These are phyloP conservation scores for Sphagnum tenellum DNA, from an alignment of 225 moss, liverwort and hornwort species.

Conservation along the genomic window DNA sequence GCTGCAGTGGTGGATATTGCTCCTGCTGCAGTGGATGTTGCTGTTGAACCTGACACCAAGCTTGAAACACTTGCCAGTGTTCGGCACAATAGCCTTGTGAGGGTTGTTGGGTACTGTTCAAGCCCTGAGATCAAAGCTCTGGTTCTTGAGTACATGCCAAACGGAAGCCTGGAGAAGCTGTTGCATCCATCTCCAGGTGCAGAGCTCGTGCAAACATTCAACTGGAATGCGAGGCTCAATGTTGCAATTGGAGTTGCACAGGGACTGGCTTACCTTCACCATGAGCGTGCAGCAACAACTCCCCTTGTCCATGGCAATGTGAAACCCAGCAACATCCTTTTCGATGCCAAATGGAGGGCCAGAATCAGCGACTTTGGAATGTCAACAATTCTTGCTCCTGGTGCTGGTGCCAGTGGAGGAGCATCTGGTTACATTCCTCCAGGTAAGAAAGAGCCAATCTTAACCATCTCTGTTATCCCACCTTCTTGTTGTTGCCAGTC, in stretches of 20 bases:
- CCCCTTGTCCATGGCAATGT: constrained; percentile 14
- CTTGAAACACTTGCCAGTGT: constrained; percentile 9
- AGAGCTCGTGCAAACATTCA: neutral
- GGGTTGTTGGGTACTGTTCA: constrained; percentile 9
- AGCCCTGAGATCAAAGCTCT: constrained; percentile 6
- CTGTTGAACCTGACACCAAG: neutral
- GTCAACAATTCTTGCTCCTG: constrained; percentile 5
- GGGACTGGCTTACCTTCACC: constrained; percentile 15
- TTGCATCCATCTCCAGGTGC: neutral
- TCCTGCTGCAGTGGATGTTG: too few relatives aligned
- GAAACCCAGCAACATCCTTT: constrained; percentile 20
- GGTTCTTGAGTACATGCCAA: constrained; percentile 19
- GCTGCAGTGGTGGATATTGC: too few relatives aligned
- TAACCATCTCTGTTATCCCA: too few relatives aligned
- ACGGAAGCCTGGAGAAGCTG: constrained; percentile 15
- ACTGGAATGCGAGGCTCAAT: constrained; percentile 8
- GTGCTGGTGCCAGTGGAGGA: constrained; percentile 1
- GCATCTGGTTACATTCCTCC: constrained; percentile 7
- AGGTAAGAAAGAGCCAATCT: neutral
- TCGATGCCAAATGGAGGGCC: constrained; percentile 6
- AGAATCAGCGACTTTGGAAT: constrained; percentile 20
- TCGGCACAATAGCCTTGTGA: constrained; percentile 12
- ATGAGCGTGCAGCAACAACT: constrained; percentile 1
- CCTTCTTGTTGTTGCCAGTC: too few relatives aligned
- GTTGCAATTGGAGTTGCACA: constrained; percentile 12